A percentile compares a stretch with the other conserved stretches of the same genome.
phyloP scores from a whole-genome alignment of 257 asterid genomes.

The Solanum piurae region DNA sequence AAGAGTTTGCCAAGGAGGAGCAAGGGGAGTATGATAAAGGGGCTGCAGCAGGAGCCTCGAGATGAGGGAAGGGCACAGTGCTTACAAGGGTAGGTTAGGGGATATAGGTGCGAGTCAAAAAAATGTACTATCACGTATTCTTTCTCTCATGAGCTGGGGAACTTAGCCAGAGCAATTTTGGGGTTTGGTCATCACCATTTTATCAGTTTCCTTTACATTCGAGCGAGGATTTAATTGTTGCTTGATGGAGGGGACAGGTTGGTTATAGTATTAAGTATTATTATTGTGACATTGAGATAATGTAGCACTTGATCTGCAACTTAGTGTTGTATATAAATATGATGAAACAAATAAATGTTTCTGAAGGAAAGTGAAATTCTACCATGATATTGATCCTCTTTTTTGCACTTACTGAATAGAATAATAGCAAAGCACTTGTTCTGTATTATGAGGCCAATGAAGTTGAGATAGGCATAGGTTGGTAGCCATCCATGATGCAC shows the following conservation, averaged over 20 bases:
- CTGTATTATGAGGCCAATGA: no score
- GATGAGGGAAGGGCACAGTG: slow-evolving; percentile 11
- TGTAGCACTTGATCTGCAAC: not conserved
- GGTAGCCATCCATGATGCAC: no score
- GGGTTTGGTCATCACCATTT: not conserved
- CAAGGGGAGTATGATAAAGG: slow-evolving; percentile 38
- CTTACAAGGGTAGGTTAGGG: not conserved
- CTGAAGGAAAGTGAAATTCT: not conserved
- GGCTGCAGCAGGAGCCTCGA: slow-evolving; percentile 66
- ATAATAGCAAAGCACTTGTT: not conserved
- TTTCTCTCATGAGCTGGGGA: not conserved
- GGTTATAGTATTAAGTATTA: not conserved
- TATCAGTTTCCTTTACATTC: not conserved
- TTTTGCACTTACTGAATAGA: not conserved
- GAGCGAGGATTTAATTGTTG: not conserved
- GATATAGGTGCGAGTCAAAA: not conserved
- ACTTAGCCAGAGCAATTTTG: slow-evolving; percentile 4
- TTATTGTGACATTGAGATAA: not conserved
- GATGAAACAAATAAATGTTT: not conserved
- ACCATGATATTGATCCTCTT: not conserved
- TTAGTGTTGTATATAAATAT: not conserved
- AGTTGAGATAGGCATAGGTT: no score
- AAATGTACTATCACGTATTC: not conserved
- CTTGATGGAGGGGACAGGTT: not conserved
- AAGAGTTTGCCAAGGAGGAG: slow-evolving; percentile 68